Conservation (phyloP, 2,329 filamentous ascomycete species). For the Pestalotiopsis sp. region DNA sequence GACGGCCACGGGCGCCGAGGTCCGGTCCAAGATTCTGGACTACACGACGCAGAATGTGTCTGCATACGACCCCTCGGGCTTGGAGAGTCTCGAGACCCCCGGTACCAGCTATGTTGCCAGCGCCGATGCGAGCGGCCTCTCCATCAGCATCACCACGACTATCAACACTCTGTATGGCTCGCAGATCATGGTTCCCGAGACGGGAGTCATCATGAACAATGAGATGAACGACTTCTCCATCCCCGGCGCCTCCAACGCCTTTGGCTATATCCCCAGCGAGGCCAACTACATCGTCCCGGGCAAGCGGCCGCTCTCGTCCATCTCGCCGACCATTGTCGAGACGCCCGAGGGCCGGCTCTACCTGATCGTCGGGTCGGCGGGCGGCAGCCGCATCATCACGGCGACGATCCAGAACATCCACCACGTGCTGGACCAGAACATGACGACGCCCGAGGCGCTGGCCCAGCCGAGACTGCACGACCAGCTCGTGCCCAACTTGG, state of each 20-base stretch:
- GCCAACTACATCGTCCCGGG: constrained; percentile 77
- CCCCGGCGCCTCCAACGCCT: constrained; percentile 70
- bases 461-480: constrained; percentile 77
- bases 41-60: constrained; percentile 39
- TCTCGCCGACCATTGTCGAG: constrained; percentile 78
- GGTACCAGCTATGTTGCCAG: constrained; percentile 71
- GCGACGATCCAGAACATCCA: constrained; percentile 78
- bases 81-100: constrained; percentile 60
- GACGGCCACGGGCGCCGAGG: constrained; percentile 56
- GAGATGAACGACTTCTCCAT: constrained; percentile 77
- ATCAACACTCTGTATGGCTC: constrained; percentile 82
- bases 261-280: constrained; percentile 75
- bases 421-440: constrained; percentile 69
- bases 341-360: constrained; percentile 69
- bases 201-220: constrained; percentile 73
- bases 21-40: constrained; percentile 50
- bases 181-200: constrained; percentile 76
- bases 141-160: constrained; percentile 79
- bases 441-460: constrained; percentile 67
- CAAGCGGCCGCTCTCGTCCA: constrained; percentile 79
- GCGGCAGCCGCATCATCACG: constrained; percentile 84
- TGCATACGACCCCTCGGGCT: constrained; percentile 47
- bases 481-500: constrained; percentile 73
- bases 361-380: constrained; percentile 76
- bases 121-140: constrained; percentile 70